Conservation (phyloP, 768 basidiomycete genomes). For the Termitomyces sp. region DNA sequence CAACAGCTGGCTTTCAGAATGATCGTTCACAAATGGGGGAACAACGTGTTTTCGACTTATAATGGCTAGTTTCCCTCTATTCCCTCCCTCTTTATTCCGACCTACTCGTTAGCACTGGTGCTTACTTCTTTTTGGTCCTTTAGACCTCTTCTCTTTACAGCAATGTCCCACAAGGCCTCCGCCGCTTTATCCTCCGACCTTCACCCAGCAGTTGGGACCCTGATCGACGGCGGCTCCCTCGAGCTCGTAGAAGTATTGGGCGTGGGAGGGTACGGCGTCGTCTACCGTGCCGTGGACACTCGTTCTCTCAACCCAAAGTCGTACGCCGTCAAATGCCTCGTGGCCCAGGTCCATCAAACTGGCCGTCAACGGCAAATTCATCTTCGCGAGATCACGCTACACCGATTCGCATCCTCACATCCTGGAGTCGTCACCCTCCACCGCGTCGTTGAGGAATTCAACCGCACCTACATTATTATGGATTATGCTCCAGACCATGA, state of each 20-base stretch:
- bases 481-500: conserved; percentile 91
- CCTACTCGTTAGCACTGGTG: conserved; percentile 42
- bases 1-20: conserved; percentile 31
- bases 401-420: conserved; percentile 69
- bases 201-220: conserved; percentile 63
- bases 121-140: conserved; percentile 25
- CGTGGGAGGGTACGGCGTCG: conserved; percentile 92
- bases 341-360: conserved; percentile 41
- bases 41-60: conserved; percentile 14
- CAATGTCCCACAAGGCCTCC: conserved; percentile 54
- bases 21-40: conserved; percentile 19
- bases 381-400: conserved; percentile 82
- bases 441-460: conserved; percentile 79
- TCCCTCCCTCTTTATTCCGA: conserved; percentile 31
- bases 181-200: conserved; percentile 70
- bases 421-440: conserved; percentile 85
- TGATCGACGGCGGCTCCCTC: conserved; percentile 79
- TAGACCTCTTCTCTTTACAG: conserved; percentile 18
- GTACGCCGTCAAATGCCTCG: conserved; percentile 92
- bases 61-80: conserved; percentile 14
- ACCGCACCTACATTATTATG: conserved; percentile 87
- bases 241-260: conserved; percentile 86
- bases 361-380: conserved; percentile 72
- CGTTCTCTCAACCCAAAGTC: conserved; percentile 46
- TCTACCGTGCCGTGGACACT: conserved; percentile 81